Base-by-base conservation (phyloP, 1,139 yeast species). In the Hyphopichia pseudoburtonii region DNA sequence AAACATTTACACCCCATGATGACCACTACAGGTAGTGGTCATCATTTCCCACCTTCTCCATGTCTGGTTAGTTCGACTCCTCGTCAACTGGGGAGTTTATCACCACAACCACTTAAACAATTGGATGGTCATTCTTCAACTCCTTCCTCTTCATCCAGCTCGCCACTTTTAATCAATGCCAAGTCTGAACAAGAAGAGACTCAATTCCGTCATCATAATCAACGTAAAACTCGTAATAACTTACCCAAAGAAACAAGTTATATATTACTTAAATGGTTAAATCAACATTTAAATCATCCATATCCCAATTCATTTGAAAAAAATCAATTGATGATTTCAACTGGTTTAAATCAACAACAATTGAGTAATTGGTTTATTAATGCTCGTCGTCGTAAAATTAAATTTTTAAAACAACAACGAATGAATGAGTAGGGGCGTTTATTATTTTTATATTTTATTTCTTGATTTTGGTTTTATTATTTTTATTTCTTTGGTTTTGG, bases 361-460 rank as follows among this genome's bases (percentile, higher is more conserved):
- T 74, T 92, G 44, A 82, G 94, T 46, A 92, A 92, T 60, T 92
- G 98, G 97, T 92, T 92, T 57, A 92, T 92, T 52, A 92, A 92
- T 60, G 97, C 96, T 21, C 76, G 98, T 56, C 74, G 97, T 55
- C 72, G 98, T 52, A 83, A 87, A 58, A 78, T 88, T 36, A 78
- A 68, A 51, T 56, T 60, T 35, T 64, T 66, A 57, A 62, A 75
- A 56, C 70, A 73, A 54, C 70, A 65, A 38, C 35, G 35, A 33
- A 8, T 29, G 12, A 23, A 21, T 5, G 32, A 29, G 11, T 29
- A 29, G n/a, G n/a, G n/a, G n/a, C n/a, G n/a, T n/a, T n/a, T n/a
- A n/a, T n/a, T n/a, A 28, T 15, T 16, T 21, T 21, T 7, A 21
- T 21, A 10, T 21, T 21, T 21, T 10, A 7, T 21, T 21, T 21